Evolutionary conservation across 2,329 filamentous ascomycete species (phyloP), one percentile per base, ranked within the genome.

Genomic region (Zasmidium angulare): DNA sequence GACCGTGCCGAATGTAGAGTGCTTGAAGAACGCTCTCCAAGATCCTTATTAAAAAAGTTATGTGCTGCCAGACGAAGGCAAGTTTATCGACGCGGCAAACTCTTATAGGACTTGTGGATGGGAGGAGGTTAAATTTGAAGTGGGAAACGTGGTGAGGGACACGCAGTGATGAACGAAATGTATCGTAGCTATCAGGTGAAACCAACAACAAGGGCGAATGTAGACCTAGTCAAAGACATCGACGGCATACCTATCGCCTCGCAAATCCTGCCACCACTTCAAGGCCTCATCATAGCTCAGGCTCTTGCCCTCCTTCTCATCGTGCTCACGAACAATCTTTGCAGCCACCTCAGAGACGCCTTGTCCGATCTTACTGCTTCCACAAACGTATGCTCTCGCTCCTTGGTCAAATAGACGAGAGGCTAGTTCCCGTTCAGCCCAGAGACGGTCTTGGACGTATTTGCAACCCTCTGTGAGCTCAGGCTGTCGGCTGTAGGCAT

Each of bases 341-440:
- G 78, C 75, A 50, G 76, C 72, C 2, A 68, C 71, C 29, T 75
- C 69, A 59, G 75, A 72, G 1, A 81, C 76, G 1, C 74, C 78
- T 74, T 22, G 66, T 67, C 22, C 71, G 56, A 57, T 82, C 83
- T 31, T 40, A 1, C 56, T 49, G 23, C 59, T 59, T 2, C 88
- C 88, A 69, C 88, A 91, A 1, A 89, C 81, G 66, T 84, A 90
- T 0, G 88, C 74, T 67, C 82, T 82, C 0, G 86, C 82, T 0
- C 80, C 81, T 3, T 71, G 63, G 0, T 77, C 72, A 58, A 81
- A 84, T 31, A 84, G 64, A 22, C 75, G 69, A 9, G 76, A 68
- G 1, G 82, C 68, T 10, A 81, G 76, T 17, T 74, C 71, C 0
- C 78, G 69, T 22, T 85, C 81, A 24, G 75, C 72, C 64, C 78